Evolutionary conservation across 805 yeast genomes (phyloP), one percentile per base, ranked within the genome.

Genomic region (Suhomyces prunicola): DNA sequence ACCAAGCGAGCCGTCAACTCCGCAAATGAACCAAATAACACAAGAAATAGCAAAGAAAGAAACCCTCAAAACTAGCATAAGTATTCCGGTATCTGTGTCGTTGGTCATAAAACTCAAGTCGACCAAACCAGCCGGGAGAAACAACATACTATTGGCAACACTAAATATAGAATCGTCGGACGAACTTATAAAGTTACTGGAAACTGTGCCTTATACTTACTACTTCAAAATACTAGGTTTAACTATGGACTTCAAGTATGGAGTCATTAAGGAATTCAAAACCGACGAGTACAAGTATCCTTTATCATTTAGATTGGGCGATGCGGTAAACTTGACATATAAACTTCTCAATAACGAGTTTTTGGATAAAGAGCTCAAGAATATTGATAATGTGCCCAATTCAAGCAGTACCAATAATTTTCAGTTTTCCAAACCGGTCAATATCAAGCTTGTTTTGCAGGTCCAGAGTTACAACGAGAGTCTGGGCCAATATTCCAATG

Each of bases 101-200:
- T 59, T 82, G 40, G 75, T 77, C n/a, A 67, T 82, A 5, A 70
- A 76, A 50, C 63, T 82, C 15, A 69, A 78, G 45, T 77, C 81
- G 29, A 72, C 81, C 6, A 76, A 75, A 53, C 77, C 83, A 5
- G 79, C 81, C 5, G 81, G 82, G 7, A 67, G 77, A 44, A 70
- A 72, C 56, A 74, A 75, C 51, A 60, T 73, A 2, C 58, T 82
- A 1, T 61, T 82, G n/a, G 74, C 83, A 1, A 76, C 81, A 0
- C 62, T 82, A 45, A 80, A 76, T 50, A 63, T 82, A 9, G 83
- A 79, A 53, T 67, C 76, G 2, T 72, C 83, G 0, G 79, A 76
- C 2, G 76, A 66, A 33, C 63, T 80, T 13, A 63, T 60, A 42
- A 57, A 46, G 26, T 19, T 40, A 9, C 46, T 47, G 55, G 36